Base-by-base conservation (phyloP, 768 basidiomycete species). In the Amylocystis lapponica region DNA sequence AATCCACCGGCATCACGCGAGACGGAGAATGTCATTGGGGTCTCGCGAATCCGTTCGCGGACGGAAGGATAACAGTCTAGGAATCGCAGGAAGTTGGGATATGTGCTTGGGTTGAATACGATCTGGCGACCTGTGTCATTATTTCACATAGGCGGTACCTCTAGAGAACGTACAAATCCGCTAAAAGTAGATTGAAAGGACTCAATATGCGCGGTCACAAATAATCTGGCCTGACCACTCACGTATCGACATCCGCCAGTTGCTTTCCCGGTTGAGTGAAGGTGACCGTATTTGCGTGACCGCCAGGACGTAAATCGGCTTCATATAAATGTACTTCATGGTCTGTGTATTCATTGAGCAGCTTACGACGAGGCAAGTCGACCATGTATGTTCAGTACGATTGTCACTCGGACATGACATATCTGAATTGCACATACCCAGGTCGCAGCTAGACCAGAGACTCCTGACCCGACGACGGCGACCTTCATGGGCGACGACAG, bases 311-410 rank as follows among this genome's bases (percentile, higher is more conserved):
- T 36, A 61, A 59, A 38, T 81, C 82, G 3, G 81, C 70, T 57
- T 91, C 84, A 53, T 76, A 88, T 5, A 89, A 64, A 49, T 88
- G 81, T 10, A 86, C 85, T 58, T 82, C 78, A 54, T 86, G 81
- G 39, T 80, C 75, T 37, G 81, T 83, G 54, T 79, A 66, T 53
- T 86, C 82, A 50, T 89, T 87, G 46, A 89, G 66, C 14, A 83
- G 69, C 81, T 82, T n/a, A n/a, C n/a, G 41, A 27, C 7, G 17
- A 32, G 39, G 17, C 29, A 11, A 30, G 6, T 14, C 19, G 13
- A 21, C 19, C 34, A 33, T 29, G 14, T 14, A 29, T 14, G 27
- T n/a, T n/a, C n/a, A n/a, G n/a, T n/a, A n/a, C n/a, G n/a, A n/a
- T n/a, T n/a, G n/a, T n/a, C n/a, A n/a, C n/a, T n/a, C n/a, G n/a